Percentiles rank a stretch among this genome's conserved stretches.
Evolutionary conservation across 148 eudicot species (phyloP).

Genomic region (Rhododendron simsii): DNA sequence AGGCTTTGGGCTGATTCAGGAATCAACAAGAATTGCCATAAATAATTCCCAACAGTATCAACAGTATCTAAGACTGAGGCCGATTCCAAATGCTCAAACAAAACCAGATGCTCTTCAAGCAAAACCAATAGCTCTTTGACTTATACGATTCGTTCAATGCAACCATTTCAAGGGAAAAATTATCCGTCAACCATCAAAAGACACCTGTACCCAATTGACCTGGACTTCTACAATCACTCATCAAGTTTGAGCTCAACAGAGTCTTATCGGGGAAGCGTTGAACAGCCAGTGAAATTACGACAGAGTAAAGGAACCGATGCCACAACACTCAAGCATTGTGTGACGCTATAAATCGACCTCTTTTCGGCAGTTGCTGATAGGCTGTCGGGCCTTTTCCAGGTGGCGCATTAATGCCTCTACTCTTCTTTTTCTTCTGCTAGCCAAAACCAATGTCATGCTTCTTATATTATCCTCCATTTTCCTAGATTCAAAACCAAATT

Average conservation of each 20-base stretch:
- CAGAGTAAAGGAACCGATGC: not conserved
- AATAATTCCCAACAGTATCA: not conserved
- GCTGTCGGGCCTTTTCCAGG: not conserved
- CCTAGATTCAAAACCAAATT: not conserved
- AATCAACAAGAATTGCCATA: not conserved
- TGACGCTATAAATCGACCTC: not conserved
- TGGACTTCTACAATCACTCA: not conserved
- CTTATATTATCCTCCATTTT: not conserved
- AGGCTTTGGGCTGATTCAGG: not conserved
- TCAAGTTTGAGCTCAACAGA: not conserved
- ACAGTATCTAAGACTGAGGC: not conserved
- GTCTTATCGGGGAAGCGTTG: not conserved
- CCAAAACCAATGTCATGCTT: not conserved
- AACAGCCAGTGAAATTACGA: not conserved
- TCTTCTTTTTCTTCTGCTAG: not conserved
- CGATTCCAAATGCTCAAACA: not conserved
- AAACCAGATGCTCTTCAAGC: not conserved
- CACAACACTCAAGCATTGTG: not conserved
- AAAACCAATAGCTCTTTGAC: not conserved
- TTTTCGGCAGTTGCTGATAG: not conserved
- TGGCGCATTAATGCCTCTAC: not conserved
- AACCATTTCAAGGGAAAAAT: not conserved
- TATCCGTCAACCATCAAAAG: not conserved
- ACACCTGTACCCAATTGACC: not conserved
- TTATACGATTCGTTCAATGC: not conserved